Percentiles rank a stretch among this genome's conserved stretches.
Evolutionary conservation across 164 flowering plant genomes (phyloP).

Genomic region (Magnolia changhungtana): DNA sequence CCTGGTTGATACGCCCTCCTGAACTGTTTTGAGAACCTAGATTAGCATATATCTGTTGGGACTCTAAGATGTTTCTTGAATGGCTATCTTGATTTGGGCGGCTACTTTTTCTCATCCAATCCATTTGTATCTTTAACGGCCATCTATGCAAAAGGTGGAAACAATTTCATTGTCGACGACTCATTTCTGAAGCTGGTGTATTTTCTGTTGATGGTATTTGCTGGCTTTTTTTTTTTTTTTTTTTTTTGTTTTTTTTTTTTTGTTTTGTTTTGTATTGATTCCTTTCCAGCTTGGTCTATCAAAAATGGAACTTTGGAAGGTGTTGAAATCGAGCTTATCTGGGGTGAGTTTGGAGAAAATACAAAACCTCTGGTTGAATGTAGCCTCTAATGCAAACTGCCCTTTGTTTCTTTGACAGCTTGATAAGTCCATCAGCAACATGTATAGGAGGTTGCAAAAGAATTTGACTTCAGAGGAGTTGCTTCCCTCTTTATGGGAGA

Average conservation of each 20-base stretch:
- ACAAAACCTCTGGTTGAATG: not conserved
- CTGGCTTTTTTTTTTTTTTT: not conserved
- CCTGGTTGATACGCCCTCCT: no score
- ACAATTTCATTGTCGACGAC: not conserved
- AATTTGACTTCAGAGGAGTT: slow-evolving; percentile 90
- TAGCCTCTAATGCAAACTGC: not conserved
- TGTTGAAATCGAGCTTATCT: slow-evolving; percentile 79
- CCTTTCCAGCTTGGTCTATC: slow-evolving; percentile 95
- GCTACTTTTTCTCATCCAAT: no score
- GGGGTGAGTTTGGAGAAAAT: slow-evolving; percentile 53
- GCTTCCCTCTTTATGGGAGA: slow-evolving; percentile 93
- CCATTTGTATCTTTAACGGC: not conserved
- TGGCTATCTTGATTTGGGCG: no score
- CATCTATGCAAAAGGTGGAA: not conserved
- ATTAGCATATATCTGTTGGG: no score
- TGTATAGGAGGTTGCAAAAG: slow-evolving; percentile 88
- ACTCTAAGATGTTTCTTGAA: no score
- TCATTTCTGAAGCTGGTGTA: not conserved
- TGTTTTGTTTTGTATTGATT: slow-evolving; percentile 28
- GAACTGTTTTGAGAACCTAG: no score
- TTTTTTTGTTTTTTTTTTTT: no score
- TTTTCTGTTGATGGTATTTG: not conserved
- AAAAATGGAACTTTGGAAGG: slow-evolving; percentile 87
- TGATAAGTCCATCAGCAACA: slow-evolving; percentile 69
- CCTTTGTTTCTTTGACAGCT: slow-evolving; percentile 41